phyloP scores from a whole-genome alignment of 495 filamentous ascomycete genomes.

The Hyaloscypha bicolor region DNA sequence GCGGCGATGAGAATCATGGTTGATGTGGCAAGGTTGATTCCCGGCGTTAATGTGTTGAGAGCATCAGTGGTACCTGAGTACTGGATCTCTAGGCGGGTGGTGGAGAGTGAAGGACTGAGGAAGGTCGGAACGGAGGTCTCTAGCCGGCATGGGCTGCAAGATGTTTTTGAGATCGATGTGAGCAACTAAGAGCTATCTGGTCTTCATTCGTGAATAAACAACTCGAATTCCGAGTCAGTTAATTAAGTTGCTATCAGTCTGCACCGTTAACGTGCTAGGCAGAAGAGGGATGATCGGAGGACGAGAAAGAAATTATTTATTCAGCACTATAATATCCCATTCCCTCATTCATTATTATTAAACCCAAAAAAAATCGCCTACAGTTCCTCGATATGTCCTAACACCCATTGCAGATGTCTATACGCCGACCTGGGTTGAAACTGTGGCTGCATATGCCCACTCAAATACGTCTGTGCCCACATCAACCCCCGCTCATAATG shows the following conservation, averaged over 20 bases:
- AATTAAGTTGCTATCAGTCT: too few species aligned
- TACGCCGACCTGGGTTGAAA: constrained; percentile 58
- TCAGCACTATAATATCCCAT: neutral
- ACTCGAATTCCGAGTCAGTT: too few species aligned
- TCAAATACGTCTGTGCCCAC: constrained; percentile 49
- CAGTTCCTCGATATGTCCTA: constrained; percentile 49
- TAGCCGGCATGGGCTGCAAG: neutral
- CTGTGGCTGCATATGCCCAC: constrained; percentile 59
- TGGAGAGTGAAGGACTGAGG: neutral
- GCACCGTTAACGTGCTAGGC: too few species aligned
- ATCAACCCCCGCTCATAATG: constrained; percentile 39
- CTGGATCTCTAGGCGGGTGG: neutral
- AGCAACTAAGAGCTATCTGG: neutral
- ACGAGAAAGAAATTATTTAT: neutral
- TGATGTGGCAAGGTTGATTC: neutral
- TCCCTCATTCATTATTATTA: neutral
- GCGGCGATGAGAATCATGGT: constrained; percentile 2
- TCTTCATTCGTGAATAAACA: neutral
- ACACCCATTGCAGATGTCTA: constrained; percentile 59
- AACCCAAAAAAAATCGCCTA: neutral
- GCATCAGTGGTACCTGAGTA: neutral
- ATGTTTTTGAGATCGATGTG: neutral
- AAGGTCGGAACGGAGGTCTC: neutral
- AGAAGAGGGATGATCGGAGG: too few species aligned
- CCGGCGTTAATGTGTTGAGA: neutral